Conservation (phyloP, 768 basidiomycete genomes). For the Leccinum imitatum region DNA sequence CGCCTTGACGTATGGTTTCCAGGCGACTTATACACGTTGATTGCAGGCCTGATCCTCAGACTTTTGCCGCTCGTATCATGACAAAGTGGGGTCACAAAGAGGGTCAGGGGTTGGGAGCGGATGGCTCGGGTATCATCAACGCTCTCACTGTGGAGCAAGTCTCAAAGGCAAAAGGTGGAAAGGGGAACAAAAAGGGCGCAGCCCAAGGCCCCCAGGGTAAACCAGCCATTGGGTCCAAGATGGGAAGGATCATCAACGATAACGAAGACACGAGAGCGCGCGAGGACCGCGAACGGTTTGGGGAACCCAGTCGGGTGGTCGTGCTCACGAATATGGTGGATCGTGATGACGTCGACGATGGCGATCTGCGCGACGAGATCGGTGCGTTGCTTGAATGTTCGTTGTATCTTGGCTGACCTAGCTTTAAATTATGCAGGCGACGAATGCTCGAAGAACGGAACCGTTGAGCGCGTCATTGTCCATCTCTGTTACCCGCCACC, state of each 20-base stretch:
- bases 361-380: slow-evolving; percentile 83
- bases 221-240: slow-evolving; percentile 54
- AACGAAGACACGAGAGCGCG: slow-evolving; percentile 79
- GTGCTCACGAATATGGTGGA: slow-evolving; percentile 90
- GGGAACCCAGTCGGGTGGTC: slow-evolving; percentile 87
- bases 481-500: slow-evolving; percentile 74
- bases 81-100: slow-evolving; percentile 96
- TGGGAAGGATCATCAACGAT: slow-evolving; percentile 88
- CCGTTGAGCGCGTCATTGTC: slow-evolving; percentile 86
- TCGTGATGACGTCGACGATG: slow-evolving; percentile 80
- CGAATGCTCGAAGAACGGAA: slow-evolving; percentile 88
- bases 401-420: not conserved
- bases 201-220: slow-evolving; percentile 36
- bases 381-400: slow-evolving; percentile 46
- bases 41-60: slow-evolving; percentile 58
- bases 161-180: slow-evolving; percentile 36
- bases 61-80: slow-evolving; percentile 86
- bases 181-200: slow-evolving; percentile 37
- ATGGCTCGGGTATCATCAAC: slow-evolving; percentile 84
- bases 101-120: slow-evolving; percentile 87
- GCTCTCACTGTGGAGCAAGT: slow-evolving; percentile 80
- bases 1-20: not conserved
- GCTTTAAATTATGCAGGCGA: slow-evolving; percentile 52
- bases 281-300: slow-evolving; percentile 80
- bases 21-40: not conserved